These are phyloP conservation scores for Calonectria pseudoreteaudii DNA, from an alignment of 2,329 filamentous ascomycete genomes.

Conservation along the genomic window DNA sequence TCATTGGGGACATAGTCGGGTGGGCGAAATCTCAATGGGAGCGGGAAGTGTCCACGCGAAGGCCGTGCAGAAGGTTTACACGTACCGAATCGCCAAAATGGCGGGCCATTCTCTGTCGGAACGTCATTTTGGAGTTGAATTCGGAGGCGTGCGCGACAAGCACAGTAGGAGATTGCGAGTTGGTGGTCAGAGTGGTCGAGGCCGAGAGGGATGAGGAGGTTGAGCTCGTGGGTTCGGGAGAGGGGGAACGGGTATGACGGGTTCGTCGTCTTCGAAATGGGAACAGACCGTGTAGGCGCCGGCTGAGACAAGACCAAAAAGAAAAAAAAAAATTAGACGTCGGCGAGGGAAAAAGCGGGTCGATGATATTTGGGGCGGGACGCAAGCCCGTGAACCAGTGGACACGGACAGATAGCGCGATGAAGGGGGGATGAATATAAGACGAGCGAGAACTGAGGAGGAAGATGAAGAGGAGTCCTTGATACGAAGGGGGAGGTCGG, in stretches of 20 bases:
- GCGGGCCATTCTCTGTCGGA: slow-evolving; percentile 57
- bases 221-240: slow-evolving; percentile 33
- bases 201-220: slow-evolving; percentile 10
- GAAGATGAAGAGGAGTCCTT: neutral
- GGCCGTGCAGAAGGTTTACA: slow-evolving; percentile 31
- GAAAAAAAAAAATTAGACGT: slow-evolving; percentile 34
- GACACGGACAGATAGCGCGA: neutral
- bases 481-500: neutral
- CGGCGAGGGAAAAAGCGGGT: slow-evolving; percentile 21
- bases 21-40: neutral
- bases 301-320: slow-evolving; percentile 23
- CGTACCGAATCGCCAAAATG: slow-evolving; percentile 61
- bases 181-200: slow-evolving; percentile 29
- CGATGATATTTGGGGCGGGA: slow-evolving; percentile 7
- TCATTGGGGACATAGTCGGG: slow-evolving; percentile 9
- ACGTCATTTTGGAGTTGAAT: slow-evolving; percentile 49
- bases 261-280: slow-evolving; percentile 37
- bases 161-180: slow-evolving; percentile 31
- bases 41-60: neutral
- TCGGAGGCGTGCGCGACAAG: slow-evolving; percentile 26
- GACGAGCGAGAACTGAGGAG: neutral
- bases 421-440: neutral
- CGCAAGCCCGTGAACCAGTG: slow-evolving; percentile 2
- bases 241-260: slow-evolving; percentile 38
- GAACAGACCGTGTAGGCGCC: slow-evolving; percentile 38